Evolutionary conservation across 805 yeast species (phyloP).

Genomic region (Candida alai): DNA sequence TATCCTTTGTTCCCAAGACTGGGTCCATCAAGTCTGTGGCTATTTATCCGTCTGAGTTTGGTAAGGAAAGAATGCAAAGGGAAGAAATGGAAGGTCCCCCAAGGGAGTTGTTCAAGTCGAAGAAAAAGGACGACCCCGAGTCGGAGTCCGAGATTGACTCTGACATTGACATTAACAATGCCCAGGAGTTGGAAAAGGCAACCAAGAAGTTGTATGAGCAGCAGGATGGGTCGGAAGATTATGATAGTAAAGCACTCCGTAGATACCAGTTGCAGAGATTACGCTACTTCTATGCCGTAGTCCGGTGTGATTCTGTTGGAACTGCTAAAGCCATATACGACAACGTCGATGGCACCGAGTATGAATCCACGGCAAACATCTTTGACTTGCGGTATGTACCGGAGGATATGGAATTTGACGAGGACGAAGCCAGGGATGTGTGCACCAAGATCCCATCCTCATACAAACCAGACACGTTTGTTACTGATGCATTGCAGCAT

Average conservation of each 20-base stretch:
- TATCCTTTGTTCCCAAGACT: constrained; percentile 75
- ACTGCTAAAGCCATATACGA: constrained; percentile 77
- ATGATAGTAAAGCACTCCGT: constrained; percentile 78
- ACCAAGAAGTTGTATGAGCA: constrained; percentile 74
- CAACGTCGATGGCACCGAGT: constrained; percentile 92
- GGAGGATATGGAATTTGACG: constrained; percentile 81
- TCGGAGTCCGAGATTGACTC: constrained; percentile 28
- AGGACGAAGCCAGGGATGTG: constrained; percentile 67
- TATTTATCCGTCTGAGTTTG: constrained; percentile 86
- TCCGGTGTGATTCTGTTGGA: constrained; percentile 67
- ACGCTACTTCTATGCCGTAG: constrained; percentile 90
- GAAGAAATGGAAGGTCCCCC: constrained; percentile 95
- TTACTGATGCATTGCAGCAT: constrained; percentile 93
- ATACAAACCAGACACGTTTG: constrained; percentile 78
- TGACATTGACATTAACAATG: constrained; percentile 44
- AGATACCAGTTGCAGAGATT: constrained; percentile 89
- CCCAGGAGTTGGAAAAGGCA: constrained; percentile 50
- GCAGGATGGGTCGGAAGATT: constrained; percentile 78
- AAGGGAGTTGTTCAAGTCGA: constrained; percentile 64
- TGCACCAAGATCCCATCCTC: constrained; percentile 70
- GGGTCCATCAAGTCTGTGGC: constrained; percentile 67
- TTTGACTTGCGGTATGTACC: constrained; percentile 93
- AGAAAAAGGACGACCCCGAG: constrained; percentile 29
- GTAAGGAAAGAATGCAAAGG: constrained; percentile 83
- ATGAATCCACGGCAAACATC: constrained; percentile 90